A percentile compares a stretch with the other conserved stretches of the same genome.
Evolutionary conservation across 2,329 filamentous ascomycete species (phyloP).

Genomic region (Byssothecium circinans): DNA sequence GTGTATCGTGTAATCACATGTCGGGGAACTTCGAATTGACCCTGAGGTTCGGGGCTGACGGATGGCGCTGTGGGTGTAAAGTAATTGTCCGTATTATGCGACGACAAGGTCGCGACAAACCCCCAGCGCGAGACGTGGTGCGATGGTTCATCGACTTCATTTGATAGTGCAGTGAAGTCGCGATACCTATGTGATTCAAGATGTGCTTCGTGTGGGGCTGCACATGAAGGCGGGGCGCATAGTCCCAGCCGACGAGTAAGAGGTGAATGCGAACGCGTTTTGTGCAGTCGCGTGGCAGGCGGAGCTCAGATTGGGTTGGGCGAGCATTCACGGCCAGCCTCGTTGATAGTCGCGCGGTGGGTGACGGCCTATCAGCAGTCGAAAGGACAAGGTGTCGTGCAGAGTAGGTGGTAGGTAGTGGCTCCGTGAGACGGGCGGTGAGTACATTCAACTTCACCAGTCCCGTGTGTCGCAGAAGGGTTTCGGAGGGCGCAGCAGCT

Average conservation of each 20-base stretch:
- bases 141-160: background rate
- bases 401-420: too few relatives aligned
- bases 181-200: background rate
- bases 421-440: constrained; percentile 2
- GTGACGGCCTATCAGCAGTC: background rate
- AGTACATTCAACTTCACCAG: background rate
- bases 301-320: too few relatives aligned
- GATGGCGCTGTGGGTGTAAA: constrained; percentile 7
- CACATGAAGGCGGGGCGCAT: background rate
- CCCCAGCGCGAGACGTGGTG: background rate
- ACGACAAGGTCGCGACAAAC: background rate
- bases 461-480: constrained; percentile 13
- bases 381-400: too few relatives aligned
- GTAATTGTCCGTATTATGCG: constrained; percentile 18
- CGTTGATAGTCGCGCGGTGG: too few relatives aligned
- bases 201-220: constrained; percentile 8
- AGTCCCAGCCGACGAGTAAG: background rate
- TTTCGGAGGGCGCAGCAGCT: constrained; percentile 13
- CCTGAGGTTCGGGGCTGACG: too few relatives aligned
- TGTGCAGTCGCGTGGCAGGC: too few relatives aligned
- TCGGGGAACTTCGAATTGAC: too few relatives aligned
- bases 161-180: background rate
- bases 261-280: background rate
- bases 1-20: too few relatives aligned
- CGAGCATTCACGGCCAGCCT: too few relatives aligned